These are phyloP conservation scores for Yamagishiella unicocca DNA, from an alignment of 139 green algal species.

Conservation along the genomic window DNA sequence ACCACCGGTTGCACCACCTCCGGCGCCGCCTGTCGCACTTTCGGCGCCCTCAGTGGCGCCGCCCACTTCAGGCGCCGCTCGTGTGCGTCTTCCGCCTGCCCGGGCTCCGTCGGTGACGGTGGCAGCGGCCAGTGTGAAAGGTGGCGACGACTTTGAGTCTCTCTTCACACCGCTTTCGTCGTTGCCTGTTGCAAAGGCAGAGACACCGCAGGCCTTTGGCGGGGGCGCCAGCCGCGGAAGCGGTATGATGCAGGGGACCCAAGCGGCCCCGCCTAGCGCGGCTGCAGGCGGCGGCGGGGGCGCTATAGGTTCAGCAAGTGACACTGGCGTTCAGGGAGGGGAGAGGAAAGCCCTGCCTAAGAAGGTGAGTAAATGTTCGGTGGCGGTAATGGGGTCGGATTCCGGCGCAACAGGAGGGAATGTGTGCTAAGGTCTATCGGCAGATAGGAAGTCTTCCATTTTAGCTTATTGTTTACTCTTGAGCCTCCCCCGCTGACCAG, in stretches of 20 bases:
- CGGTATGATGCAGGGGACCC: background rate
- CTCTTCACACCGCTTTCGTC: conserved; percentile 33
- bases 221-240: background rate
- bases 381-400: too few species aligned
- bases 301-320: too few species aligned
- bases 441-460: too few species aligned
- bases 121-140: background rate
- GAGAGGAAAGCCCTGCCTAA: conserved; percentile 17
- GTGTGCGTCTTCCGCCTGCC: conserved; percentile 1
- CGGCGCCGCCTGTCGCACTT: background rate
- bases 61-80: background rate
- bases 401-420: too few species aligned
- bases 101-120: background rate
- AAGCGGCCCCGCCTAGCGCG: background rate
- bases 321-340: background rate
- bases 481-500: background rate
- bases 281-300: background rate
- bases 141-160: conserved; percentile 27
- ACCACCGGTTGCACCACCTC: background rate
- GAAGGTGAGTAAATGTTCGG: conserved; percentile 9
- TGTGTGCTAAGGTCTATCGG: too few species aligned
- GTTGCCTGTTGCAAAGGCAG: background rate
- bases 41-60: background rate
- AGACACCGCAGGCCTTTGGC: background rate
- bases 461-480: background rate